Conservation (phyloP, 495 filamentous ascomycete species). For the Annulohypoxylon nitens region DNA sequence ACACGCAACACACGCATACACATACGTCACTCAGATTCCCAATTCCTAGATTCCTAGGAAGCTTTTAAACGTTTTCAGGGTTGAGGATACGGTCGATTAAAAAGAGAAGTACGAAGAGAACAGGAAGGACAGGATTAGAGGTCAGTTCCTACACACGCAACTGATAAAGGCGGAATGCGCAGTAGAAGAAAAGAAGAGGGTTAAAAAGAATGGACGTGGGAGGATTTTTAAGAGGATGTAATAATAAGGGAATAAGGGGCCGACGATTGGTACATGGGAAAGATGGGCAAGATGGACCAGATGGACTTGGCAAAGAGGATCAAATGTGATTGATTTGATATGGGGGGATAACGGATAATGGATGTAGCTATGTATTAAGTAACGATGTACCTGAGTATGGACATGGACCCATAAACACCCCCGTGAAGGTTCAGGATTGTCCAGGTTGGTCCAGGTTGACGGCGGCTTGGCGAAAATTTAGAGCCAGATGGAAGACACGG, state of each 20-base stretch:
- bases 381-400: too few species aligned
- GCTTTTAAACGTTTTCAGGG: not conserved
- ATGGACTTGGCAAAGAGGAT: constrained; percentile 42
- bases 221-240: constrained; percentile 40
- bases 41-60: not conserved
- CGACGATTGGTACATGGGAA: constrained; percentile 26
- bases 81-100: constrained; percentile 3
- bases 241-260: constrained; percentile 25
- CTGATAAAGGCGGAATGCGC: constrained; percentile 29
- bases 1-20: constrained; percentile 13
- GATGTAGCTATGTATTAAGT: constrained; percentile 22
- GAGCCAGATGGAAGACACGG: constrained; percentile 1
- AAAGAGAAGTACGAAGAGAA: constrained; percentile 24
- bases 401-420: not conserved
- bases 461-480: constrained; percentile 47
- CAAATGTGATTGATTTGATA: constrained; percentile 35
- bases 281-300: not conserved
- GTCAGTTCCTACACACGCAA: constrained; percentile 40
- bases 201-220: constrained; percentile 24
- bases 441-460: constrained; percentile 20
- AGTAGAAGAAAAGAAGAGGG: constrained; percentile 19
- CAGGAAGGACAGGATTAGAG: constrained; percentile 45
- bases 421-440: constrained; percentile 33
- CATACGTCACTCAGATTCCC: constrained; percentile 12
- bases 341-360: constrained; percentile 17